phyloP scores from a whole-genome alignment of 148 eudicot genomes.

The Spergularia bocconei region DNA sequence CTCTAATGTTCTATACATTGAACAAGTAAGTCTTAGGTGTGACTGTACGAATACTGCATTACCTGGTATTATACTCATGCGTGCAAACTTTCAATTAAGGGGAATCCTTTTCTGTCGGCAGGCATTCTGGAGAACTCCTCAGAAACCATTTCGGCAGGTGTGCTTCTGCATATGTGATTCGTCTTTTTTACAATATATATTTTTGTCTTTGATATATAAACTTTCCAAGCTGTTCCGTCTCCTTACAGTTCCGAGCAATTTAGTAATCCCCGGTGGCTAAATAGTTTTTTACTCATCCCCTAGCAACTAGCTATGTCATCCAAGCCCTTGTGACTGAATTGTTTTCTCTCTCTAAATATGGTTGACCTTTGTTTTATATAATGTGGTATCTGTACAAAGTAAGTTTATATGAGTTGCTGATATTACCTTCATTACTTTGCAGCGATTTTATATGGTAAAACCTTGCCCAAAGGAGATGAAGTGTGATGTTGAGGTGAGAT shows the following conservation, averaged over 20 bases:
- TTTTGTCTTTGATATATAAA: too few relatives aligned
- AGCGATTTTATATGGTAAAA: conserved; percentile 96
- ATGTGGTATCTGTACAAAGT: not conserved
- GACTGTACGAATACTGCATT: not conserved
- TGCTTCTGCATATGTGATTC: conserved; percentile 1
- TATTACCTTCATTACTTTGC: conserved; percentile 37
- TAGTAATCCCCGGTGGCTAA: not conserved
- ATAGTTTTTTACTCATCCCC: not conserved
- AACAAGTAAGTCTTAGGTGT: conserved; percentile 49
- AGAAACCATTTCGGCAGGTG: conserved; percentile 97
- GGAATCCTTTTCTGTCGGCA: conserved; percentile 31
- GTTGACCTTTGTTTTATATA: not conserved
- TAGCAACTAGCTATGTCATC: too few relatives aligned
- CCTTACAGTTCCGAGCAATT: not conserved
- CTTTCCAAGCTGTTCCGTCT: not conserved
- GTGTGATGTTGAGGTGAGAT: conserved; percentile 90
- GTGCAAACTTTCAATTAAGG: not conserved
- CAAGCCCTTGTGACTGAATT: too few relatives aligned
- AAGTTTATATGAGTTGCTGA: conserved; percentile 10
- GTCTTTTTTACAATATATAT: not conserved
- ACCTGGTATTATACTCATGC: not conserved
- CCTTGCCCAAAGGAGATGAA: conserved; percentile 98
- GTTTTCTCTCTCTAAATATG: too few relatives aligned
- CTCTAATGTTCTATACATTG: conserved; percentile 78
- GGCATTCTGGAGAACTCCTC: conserved; percentile 99